phyloP scores from a whole-genome alignment of 2,329 filamentous ascomycete genomes.

The Aspergillus fumigatiaffinis region DNA sequence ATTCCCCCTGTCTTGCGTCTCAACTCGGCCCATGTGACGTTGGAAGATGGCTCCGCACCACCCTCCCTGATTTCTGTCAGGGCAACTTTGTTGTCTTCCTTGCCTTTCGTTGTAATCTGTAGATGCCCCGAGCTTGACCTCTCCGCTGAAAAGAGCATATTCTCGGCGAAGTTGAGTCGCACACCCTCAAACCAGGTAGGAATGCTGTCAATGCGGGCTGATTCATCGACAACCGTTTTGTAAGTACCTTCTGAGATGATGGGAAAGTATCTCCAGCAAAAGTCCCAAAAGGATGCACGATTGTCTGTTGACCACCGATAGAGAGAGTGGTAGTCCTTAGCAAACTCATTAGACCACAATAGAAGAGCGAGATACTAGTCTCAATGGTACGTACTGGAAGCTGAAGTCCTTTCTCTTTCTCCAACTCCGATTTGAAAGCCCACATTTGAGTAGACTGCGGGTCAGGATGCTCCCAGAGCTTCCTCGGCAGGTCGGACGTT shows the following conservation, averaged over 20 bases:
- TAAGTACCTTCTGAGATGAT: constrained; percentile 63
- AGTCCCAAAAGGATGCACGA: constrained; percentile 62
- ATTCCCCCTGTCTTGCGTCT: constrained; percentile 56
- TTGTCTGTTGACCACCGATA: constrained; percentile 64
- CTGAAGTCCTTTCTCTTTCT: constrained; percentile 52
- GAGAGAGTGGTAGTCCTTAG: constrained; percentile 64
- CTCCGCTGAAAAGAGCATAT: constrained; percentile 61
- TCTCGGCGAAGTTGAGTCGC: constrained; percentile 73
- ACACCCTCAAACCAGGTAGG: constrained; percentile 76
- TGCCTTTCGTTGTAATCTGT: constrained; percentile 52
- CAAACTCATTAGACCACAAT: background rate
- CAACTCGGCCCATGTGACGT: constrained; percentile 66
- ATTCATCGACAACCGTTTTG: constrained; percentile 63
- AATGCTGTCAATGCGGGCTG: constrained; percentile 64
- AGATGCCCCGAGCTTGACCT: constrained; percentile 37
- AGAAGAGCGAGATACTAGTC: background rate
- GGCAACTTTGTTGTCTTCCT: constrained; percentile 68
- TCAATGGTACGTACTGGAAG: constrained; percentile 49
- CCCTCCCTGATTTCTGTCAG: constrained; percentile 59
- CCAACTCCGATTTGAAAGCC: constrained; percentile 62
- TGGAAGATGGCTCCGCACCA: constrained; percentile 25
- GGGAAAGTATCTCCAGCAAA: constrained; percentile 57
- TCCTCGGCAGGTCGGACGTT: constrained; percentile 43
- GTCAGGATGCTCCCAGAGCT: constrained; percentile 65
- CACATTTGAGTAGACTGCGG: constrained; percentile 63